These are phyloP conservation scores for Capsella bursapastoris DNA, from an alignment of 345 rosid species.

Conservation along the genomic window DNA sequence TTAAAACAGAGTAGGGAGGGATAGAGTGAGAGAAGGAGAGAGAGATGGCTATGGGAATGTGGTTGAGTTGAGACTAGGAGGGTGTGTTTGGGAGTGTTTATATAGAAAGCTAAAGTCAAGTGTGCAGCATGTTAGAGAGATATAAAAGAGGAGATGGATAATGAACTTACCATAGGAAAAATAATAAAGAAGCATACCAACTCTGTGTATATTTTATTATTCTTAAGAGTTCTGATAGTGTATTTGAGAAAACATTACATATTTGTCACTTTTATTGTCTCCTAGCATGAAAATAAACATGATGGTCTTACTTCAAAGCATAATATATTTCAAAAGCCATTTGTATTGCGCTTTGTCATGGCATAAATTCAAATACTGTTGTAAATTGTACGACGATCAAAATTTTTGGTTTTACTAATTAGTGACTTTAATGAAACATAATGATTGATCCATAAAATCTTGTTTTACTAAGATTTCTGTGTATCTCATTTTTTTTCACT, in stretches of 20 bases:
- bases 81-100: constrained; percentile 33
- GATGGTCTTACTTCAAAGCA: background rate
- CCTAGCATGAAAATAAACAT: constrained; percentile 9
- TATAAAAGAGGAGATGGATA: constrained; percentile 3
- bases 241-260: constrained; percentile 14
- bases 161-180: background rate
- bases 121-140: constrained; percentile 13
- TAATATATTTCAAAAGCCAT: background rate
- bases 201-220: constrained; percentile 3
- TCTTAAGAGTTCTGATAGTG: background rate
- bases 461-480: too few relatives aligned
- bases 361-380: too few relatives aligned
- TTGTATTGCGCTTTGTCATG: too few relatives aligned
- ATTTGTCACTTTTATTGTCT: constrained; percentile 7
- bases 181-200: background rate
- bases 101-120: constrained; percentile 38
- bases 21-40: background rate
- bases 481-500: too few relatives aligned
- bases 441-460: too few relatives aligned
- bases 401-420: too few relatives aligned
- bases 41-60: constrained; percentile 19
- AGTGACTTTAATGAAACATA: too few relatives aligned
- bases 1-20: background rate
- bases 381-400: too few relatives aligned
- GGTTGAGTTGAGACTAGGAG: constrained; percentile 32